These are phyloP conservation scores for Kwoniella bestiolae DNA, from an alignment of 768 basidiomycete species.

Conservation along the genomic window DNA sequence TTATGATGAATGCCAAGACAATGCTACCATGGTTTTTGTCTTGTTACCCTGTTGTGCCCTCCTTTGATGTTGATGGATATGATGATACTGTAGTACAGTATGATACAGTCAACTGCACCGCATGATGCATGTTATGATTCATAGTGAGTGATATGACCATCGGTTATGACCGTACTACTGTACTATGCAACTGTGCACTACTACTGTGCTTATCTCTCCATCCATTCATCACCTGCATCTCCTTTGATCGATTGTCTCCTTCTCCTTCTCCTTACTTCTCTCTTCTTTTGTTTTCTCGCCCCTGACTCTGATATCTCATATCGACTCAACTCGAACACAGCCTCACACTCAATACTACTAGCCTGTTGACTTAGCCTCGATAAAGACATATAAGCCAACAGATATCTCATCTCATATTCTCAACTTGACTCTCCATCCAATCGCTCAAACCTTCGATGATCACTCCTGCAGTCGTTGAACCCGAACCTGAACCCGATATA, in stretches of 20 bases:
- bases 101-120: slow-evolving; percentile 3
- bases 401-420: slow-evolving; percentile 5
- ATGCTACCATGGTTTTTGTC: not conserved
- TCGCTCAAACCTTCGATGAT: slow-evolving; percentile 29
- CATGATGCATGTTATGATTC: slow-evolving; percentile 7
- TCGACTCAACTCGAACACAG: not conserved
- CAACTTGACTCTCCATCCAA: not conserved
- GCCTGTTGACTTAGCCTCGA: not conserved
- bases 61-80: not conserved
- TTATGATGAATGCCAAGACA: slow-evolving; percentile 24
- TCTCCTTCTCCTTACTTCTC: slow-evolving; percentile 20
- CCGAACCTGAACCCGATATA: slow-evolving; percentile 45
- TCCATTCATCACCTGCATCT: slow-evolving; percentile 32
- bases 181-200: slow-evolving; percentile 27
- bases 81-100: too few relatives aligned
- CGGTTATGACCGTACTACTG: slow-evolving; percentile 29
- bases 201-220: slow-evolving; percentile 33
- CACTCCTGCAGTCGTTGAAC: slow-evolving; percentile 26
- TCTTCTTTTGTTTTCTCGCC: slow-evolving; percentile 23
- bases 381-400: not conserved
- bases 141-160: slow-evolving; percentile 22
- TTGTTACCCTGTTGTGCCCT: not conserved
- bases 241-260: slow-evolving; percentile 27
- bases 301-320: slow-evolving; percentile 1
- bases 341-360: not conserved